These are phyloP conservation scores for Withania somnifera DNA, from an alignment of 305 asterid genomes.

Conservation along the genomic window DNA sequence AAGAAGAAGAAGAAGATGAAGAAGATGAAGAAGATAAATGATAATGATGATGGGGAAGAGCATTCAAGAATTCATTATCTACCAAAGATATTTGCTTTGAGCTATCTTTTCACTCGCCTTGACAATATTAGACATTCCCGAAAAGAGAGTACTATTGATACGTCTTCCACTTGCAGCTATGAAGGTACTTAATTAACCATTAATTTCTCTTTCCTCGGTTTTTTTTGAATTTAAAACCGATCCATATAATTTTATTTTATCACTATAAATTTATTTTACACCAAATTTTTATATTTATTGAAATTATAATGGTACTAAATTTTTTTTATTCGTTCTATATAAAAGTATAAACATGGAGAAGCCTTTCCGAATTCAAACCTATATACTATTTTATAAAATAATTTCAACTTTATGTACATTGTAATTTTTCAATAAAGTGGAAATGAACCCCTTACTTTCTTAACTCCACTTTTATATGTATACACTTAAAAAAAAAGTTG, in stretches of 20 bases:
- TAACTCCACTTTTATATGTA: neutral
- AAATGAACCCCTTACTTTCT: no score
- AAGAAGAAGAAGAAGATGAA: neutral
- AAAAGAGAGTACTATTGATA: conserved; percentile 12
- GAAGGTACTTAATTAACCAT: conserved; percentile 35
- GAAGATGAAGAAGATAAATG: neutral
- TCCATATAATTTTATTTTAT: neutral
- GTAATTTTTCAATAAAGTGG: neutral
- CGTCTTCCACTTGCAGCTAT: conserved; percentile 40
- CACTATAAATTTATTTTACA: neutral
- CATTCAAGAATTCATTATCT: conserved; percentile 13
- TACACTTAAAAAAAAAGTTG: neutral
- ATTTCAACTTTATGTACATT: neutral
- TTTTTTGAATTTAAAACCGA: neutral
- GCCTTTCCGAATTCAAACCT: neutral
- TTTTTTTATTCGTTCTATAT: neutral
- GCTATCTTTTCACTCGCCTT: conserved; percentile 40
- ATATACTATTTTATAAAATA: neutral
- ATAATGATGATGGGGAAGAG: conserved; percentile 2
- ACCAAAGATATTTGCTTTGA: conserved; percentile 59
- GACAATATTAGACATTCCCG: conserved; percentile 26
- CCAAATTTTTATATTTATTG: neutral
- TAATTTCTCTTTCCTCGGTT: neutral
- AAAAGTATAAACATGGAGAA: neutral
- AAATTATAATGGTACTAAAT: no score